These are phyloP conservation scores for Pyrus bretschneideri DNA, from an alignment of 306 rosid species.

Conservation along the genomic window DNA sequence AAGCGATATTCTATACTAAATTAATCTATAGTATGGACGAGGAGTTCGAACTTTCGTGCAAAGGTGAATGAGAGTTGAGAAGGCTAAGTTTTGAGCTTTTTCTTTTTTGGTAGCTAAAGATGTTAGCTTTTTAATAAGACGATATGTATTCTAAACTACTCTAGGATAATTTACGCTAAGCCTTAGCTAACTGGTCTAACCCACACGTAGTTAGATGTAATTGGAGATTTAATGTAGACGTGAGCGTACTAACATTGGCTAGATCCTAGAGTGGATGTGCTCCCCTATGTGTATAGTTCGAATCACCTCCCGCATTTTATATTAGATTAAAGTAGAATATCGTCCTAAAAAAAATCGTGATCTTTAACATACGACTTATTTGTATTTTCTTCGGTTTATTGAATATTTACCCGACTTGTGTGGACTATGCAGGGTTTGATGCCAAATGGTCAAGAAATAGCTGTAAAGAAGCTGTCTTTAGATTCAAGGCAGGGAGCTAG, in stretches of 20 bases:
- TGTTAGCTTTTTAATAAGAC: too few relatives aligned
- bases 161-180: too few relatives aligned
- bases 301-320: too few relatives aligned
- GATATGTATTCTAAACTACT: too few relatives aligned
- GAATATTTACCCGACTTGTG: neutral
- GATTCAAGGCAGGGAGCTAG: conserved; percentile 72
- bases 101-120: neutral
- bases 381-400: neutral
- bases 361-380: neutral
- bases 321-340: neutral
- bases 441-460: conserved; percentile 89
- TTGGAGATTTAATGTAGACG: too few relatives aligned
- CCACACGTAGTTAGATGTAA: neutral
- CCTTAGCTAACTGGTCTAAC: neutral
- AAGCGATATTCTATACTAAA: neutral
- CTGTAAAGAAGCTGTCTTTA: conserved; percentile 73
- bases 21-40: too few relatives aligned
- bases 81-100: neutral
- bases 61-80: too few relatives aligned
- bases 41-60: too few relatives aligned
- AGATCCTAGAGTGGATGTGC: too few relatives aligned
- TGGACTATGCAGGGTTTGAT: conserved; percentile 54
- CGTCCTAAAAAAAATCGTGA: neutral
- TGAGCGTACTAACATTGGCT: too few relatives aligned
- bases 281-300: too few relatives aligned